Conservation (phyloP, 1,284 basidiomycete genomes). For the Hemileia vastatrix region DNA sequence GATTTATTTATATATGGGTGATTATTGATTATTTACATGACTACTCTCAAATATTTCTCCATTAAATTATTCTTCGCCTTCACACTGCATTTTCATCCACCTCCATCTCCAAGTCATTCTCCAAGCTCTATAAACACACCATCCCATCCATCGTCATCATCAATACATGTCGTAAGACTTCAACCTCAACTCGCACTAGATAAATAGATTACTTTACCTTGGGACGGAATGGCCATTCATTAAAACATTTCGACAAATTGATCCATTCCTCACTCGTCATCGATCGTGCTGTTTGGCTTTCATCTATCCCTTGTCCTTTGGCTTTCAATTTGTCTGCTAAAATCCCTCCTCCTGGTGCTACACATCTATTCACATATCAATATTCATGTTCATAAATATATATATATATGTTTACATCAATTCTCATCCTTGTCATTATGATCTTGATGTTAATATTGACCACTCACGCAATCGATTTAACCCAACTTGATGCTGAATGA, state of each 20-base stretch:
- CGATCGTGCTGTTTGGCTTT: slow-evolving; percentile 10
- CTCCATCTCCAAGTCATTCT: slow-evolving; percentile 21
- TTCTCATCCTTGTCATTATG: too few relatives aligned
- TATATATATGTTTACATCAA: too few relatives aligned
- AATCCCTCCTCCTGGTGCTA: slow-evolving; percentile 14
- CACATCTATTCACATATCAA: slow-evolving; percentile 11
- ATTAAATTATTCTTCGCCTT: too few relatives aligned
- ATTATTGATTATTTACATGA: too few relatives aligned
- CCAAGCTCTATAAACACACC: slow-evolving; percentile 5
- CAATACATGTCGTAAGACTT: neutral
- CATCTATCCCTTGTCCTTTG: neutral
- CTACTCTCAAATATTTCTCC: too few relatives aligned
- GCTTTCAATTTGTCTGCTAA: slow-evolving; percentile 14
- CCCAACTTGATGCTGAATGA: slow-evolving; percentile 22
- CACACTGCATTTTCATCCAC: too few relatives aligned
- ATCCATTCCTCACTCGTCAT: slow-evolving; percentile 19
- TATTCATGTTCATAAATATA: too few relatives aligned
- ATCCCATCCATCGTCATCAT: neutral
- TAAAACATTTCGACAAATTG: slow-evolving; percentile 11
- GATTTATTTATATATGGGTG: too few relatives aligned
- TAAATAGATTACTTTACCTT: slow-evolving; percentile 1
- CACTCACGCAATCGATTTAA: slow-evolving; percentile 13
- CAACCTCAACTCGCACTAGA: neutral
- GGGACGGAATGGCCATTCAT: slow-evolving; percentile 21
- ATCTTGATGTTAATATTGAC: too few relatives aligned